Conservation (phyloP, 106 monocot species). For the Cymbidium sinense region DNA sequence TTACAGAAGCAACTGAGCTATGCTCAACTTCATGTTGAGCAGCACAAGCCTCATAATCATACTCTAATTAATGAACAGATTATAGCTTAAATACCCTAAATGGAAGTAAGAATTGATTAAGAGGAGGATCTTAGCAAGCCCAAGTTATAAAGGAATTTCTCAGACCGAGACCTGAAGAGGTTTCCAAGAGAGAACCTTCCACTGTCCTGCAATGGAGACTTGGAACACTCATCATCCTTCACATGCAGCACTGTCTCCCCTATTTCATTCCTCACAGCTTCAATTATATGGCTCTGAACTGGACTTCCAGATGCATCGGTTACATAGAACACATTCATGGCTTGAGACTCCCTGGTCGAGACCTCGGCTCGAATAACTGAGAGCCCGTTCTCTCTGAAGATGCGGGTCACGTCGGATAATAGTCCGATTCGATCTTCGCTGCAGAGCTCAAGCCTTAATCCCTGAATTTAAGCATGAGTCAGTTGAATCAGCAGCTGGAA, state of each 20-base stretch:
- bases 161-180: conserved; percentile 65
- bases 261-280: conserved; percentile 61
- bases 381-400: conserved; percentile 85
- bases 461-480: conserved; percentile 28
- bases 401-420: conserved; percentile 79
- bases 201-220: conserved; percentile 22
- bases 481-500: not conserved
- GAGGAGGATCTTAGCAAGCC: conserved; percentile 62
- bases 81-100: not conserved
- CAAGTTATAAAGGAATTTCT: conserved; percentile 77
- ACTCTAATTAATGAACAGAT: not conserved
- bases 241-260: conserved; percentile 59
- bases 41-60: not conserved
- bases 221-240: conserved; percentile 38
- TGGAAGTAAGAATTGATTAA: conserved; percentile 10
- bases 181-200: conserved; percentile 63
- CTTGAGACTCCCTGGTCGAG: conserved; percentile 52
- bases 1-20: not conserved
- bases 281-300: conserved; percentile 46
- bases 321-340: conserved; percentile 81
- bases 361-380: conserved; percentile 70
- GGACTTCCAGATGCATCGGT: conserved; percentile 57
- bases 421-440: conserved; percentile 83
- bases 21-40: conserved; percentile 5
- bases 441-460: conserved; percentile 75